Conservation (phyloP, 768 basidiomycete genomes). For the Hericium erinaceus region DNA sequence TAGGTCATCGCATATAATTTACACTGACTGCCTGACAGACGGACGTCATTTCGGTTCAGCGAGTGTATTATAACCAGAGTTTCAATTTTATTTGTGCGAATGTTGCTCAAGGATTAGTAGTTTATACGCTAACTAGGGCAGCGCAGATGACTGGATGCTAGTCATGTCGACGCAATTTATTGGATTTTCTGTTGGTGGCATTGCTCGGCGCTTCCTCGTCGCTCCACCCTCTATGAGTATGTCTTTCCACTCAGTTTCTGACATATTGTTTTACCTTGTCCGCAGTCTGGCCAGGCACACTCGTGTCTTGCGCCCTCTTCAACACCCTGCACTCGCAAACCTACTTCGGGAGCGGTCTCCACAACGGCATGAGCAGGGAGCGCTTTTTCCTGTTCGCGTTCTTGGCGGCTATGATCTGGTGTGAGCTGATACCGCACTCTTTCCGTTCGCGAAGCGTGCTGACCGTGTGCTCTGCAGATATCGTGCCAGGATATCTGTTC, state of each 20-base stretch:
- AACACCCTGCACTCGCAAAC: slow-evolving; percentile 66
- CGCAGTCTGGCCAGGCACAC: slow-evolving; percentile 57
- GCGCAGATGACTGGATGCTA: slow-evolving; percentile 69
- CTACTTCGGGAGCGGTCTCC: slow-evolving; percentile 52
- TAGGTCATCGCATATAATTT: neutral
- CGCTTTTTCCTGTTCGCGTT: slow-evolving; percentile 66
- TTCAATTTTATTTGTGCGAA: slow-evolving; percentile 41
- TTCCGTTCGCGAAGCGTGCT: too few relatives aligned
- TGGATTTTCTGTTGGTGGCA: slow-evolving; percentile 73
- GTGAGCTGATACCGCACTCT: slow-evolving; percentile 19
- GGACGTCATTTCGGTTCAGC: slow-evolving; percentile 64
- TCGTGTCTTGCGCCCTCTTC: slow-evolving; percentile 64
- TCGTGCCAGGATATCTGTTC: slow-evolving; percentile 38
- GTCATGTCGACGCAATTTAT: slow-evolving; percentile 71
- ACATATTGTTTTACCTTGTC: neutral
- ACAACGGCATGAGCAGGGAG: slow-evolving; percentile 59
- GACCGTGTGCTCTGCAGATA: slow-evolving; percentile 19
- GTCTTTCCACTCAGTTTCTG: neutral
- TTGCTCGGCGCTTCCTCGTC: slow-evolving; percentile 65
- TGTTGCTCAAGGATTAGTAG: neutral
- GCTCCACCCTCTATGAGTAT: slow-evolving; percentile 41
- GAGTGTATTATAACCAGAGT: slow-evolving; percentile 52
- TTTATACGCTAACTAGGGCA: too few relatives aligned
- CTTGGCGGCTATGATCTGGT: slow-evolving; percentile 48
- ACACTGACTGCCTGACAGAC: slow-evolving; percentile 25